Percentiles rank a stretch among this genome's conserved stretches.
These are phyloP conservation scores for Carex myosuroides DNA, from an alignment of 176 grass and related monocot genomes.

Conservation along the genomic window DNA sequence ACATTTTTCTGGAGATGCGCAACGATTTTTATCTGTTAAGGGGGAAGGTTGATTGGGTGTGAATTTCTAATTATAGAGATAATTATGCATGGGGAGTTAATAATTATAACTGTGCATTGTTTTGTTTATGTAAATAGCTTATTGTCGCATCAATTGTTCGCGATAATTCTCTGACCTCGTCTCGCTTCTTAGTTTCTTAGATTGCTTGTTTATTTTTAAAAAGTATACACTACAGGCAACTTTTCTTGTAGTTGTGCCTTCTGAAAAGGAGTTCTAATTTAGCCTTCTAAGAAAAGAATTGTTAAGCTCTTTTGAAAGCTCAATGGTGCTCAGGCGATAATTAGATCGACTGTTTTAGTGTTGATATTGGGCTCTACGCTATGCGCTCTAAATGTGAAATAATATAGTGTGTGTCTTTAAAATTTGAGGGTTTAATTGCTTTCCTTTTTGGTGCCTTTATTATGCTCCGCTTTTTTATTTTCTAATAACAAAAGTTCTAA, in stretches of 20 bases:
- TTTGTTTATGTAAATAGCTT: conserved; percentile 17
- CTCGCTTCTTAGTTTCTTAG: neutral
- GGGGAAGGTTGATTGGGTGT: neutral
- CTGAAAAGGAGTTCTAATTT: neutral
- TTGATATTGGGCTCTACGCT: neutral
- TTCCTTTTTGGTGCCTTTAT: too few relatives aligned
- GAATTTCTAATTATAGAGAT: conserved; percentile 21
- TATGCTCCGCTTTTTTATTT: too few relatives aligned
- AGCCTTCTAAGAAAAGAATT: neutral
- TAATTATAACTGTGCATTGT: conserved; percentile 13
- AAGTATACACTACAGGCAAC: neutral
- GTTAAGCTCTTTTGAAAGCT: neutral
- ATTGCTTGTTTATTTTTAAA: neutral
- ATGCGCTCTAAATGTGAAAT: neutral
- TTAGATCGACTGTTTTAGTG: neutral
- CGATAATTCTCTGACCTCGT: neutral
- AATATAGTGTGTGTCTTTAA: neutral
- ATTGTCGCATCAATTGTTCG: conserved; percentile 10
- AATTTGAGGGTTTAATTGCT: neutral
- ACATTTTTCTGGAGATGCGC: neutral
- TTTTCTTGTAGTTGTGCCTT: neutral
- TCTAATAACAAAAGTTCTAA: too few relatives aligned
- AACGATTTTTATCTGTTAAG: neutral
- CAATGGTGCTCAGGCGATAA: neutral
- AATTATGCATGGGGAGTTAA: conserved; percentile 5